Conservation (phyloP, 2,329 filamentous ascomycete species). For the Lachnum nothofagi region DNA sequence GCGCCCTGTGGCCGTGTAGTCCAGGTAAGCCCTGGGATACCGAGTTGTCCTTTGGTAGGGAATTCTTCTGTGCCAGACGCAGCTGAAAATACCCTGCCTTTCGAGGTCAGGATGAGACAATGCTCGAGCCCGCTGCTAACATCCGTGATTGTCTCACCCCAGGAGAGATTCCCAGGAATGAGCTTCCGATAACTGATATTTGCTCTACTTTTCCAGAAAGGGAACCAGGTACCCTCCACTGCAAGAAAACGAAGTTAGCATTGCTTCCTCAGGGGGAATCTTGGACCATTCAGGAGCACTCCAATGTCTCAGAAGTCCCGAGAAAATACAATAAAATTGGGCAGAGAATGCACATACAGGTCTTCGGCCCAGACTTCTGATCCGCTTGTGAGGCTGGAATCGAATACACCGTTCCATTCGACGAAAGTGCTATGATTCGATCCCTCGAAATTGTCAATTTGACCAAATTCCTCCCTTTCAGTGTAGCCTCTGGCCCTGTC, state of each 20-base stretch:
- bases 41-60: conserved; percentile 79
- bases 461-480: conserved; percentile 74
- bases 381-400: conserved; percentile 71
- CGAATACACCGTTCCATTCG: conserved; percentile 75
- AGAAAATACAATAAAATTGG: no score
- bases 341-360: no score
- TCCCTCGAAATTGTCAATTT: conserved; percentile 75
- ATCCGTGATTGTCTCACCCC: conserved; percentile 68
- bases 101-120: conserved; percentile 75
- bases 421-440: conserved; percentile 73
- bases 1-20: conserved; percentile 67
- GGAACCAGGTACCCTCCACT: conserved; percentile 64
- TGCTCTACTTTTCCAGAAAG: conserved; percentile 61
- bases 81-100: conserved; percentile 82
- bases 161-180: conserved; percentile 57
- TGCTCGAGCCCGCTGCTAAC: conserved; percentile 80
- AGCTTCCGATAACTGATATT: conserved; percentile 68
- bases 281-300: no score
- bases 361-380: conserved; percentile 60
- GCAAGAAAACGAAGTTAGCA: no score
- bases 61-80: conserved; percentile 74
- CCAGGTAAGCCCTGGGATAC: conserved; percentile 79
- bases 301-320: no score
- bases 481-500: conserved; percentile 61
- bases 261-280: no score